Evolutionary conservation across 257 asterid genomes (phyloP).

Genomic region (Hygrophila difformis): DNA sequence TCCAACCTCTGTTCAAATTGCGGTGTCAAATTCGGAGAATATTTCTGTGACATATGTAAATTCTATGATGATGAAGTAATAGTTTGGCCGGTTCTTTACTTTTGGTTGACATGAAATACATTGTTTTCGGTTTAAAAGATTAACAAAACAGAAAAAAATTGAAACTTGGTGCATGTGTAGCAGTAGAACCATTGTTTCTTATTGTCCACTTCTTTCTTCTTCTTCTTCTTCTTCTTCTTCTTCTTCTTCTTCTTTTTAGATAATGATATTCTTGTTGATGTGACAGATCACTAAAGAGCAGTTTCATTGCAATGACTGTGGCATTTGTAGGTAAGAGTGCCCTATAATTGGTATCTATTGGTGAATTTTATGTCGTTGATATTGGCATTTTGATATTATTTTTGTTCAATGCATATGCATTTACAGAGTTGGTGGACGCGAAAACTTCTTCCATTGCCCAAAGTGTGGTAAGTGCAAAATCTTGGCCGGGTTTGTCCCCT

Average conservation of each 20-base stretch:
- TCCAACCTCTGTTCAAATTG: conserved; percentile 57
- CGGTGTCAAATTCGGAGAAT: conserved; percentile 79
- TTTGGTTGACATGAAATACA: not conserved
- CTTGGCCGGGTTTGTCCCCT: not conserved
- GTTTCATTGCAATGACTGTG: conserved; percentile 86
- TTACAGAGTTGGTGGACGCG: conserved; percentile 88
- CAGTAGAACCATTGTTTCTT: no score
- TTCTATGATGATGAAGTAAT: conserved; percentile 84
- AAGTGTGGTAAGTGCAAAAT: conserved; percentile 55
- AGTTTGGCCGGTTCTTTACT: conserved; percentile 1
- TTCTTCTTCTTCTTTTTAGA: not conserved
- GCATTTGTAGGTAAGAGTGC: conserved; percentile 77
- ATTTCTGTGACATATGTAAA: conserved; percentile 72
- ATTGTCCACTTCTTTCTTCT: no score
- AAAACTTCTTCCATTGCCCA: conserved; percentile 74
- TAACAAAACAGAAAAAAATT: no score
- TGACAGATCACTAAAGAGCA: conserved; percentile 51
- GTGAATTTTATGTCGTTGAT: not conserved
- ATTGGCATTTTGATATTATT: no score
- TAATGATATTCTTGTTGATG: not conserved
- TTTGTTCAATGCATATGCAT: conserved; percentile 12
- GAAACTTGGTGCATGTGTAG: no score
- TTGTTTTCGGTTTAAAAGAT: no score
- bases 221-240: no score
- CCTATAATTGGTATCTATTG: not conserved